Evolutionary conservation across 257 asterid genomes (phyloP), one percentile per base, ranked within the genome.

Genomic region (Eustoma russellianum): DNA sequence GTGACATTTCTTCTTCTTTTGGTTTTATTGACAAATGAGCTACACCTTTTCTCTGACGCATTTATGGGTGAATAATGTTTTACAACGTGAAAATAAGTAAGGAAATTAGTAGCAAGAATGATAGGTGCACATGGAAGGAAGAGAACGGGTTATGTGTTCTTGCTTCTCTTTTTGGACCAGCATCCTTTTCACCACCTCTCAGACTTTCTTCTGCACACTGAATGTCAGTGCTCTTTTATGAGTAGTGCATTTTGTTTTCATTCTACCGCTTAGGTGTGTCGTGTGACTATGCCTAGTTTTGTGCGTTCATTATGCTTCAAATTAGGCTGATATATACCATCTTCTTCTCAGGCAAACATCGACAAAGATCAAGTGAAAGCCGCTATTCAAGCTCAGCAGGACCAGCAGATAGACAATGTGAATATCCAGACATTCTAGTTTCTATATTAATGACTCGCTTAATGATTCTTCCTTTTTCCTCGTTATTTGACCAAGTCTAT

Each of bases 331-430:
- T 17, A 38, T 58, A 33, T 19, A 11, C 67, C 24, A 19, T 71
- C 57, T 59, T 15, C 63, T 7, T 62, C 60, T 61, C 80, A 92
- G 97, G 63, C 69, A 5, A 83, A 78, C 54, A 64, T 85, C 5
- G 95, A 83, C 41, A 83, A 72, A 74, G 95, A 85, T 79, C 83
- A 92, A 82, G 88, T 92, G 48, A 92, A 92, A 78, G 99, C 95
- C n/a, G 97, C 99, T 40, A 92, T 92, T 28, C 85, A 76, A 82
- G 95, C 97, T 66, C 99, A 92, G 69, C 97, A 88, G 69, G 99
- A 92, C 67, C 99, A 92, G 69, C 99, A 88, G 80, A 92, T 92
- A 57, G 93, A 92, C 67, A 83, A 85, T 57, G 97, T 78, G 55
- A 74, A 24, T 53, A 57, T 33, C 11, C 5, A 7, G 24, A 55